Conservation (phyloP, 257 asterid species). For the Primulina tabacum region DNA sequence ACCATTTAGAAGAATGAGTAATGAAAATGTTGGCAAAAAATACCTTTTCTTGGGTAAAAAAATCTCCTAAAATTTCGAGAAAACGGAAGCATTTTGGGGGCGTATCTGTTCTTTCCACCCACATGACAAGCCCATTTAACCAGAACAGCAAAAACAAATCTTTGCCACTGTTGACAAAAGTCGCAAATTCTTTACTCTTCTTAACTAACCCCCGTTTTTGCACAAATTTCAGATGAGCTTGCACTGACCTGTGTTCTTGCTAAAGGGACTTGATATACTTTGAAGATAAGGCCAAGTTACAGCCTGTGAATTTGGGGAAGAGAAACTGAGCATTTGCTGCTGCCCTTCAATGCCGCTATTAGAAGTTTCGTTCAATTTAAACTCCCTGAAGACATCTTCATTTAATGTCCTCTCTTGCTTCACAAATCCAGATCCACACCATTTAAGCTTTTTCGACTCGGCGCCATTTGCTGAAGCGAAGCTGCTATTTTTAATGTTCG, state of each 20-base stretch:
- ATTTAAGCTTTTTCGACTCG: constrained; percentile 37
- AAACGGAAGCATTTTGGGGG: not conserved
- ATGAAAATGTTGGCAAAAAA: too few relatives aligned
- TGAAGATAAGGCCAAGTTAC: constrained; percentile 45
- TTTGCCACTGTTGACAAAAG: constrained; percentile 9
- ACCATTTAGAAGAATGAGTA: not conserved
- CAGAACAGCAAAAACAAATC: constrained; percentile 22
- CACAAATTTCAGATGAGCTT: not conserved
- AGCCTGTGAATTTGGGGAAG: constrained; percentile 56
- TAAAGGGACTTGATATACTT: constrained; percentile 36
- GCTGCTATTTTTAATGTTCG: constrained; percentile 33
- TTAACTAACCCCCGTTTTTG: too few relatives aligned
- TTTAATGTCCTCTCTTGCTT: constrained; percentile 51
- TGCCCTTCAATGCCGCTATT: constrained; percentile 35
- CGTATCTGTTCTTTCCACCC: not conserved
- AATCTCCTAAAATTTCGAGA: not conserved
- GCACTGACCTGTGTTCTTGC: constrained; percentile 37
- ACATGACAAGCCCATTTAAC: constrained; percentile 25
- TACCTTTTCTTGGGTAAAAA: not conserved
- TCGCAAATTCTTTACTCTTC: not conserved
- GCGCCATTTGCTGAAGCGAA: constrained; percentile 17
- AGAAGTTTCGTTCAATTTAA: constrained; percentile 47
- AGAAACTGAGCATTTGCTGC: constrained; percentile 85
- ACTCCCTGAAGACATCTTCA: constrained; percentile 55
- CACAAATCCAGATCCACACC: constrained; percentile 56